Conservation (phyloP, 108 stramenopile genomes). For the Nannochloropsis gaditana region DNA sequence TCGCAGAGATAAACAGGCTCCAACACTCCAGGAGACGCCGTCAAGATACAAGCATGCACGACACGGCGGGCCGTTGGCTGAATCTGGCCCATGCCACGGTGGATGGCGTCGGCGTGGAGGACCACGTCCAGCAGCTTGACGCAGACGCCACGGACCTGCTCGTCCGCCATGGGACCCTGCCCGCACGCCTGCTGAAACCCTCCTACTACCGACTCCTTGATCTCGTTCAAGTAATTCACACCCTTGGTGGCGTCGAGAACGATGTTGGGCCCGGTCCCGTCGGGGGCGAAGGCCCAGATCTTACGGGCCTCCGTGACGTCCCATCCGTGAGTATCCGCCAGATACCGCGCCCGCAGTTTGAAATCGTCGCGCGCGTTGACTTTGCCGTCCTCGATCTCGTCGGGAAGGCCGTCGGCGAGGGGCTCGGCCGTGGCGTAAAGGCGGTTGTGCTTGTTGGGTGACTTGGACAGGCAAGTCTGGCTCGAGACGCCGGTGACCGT, state of each 20-base stretch:
- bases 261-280: slow-evolving; percentile 96
- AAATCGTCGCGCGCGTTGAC: slow-evolving; percentile 75
- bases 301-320: slow-evolving; percentile 95
- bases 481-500: slow-evolving; percentile 84
- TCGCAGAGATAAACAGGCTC: slow-evolving; percentile 98
- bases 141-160: slow-evolving; percentile 90
- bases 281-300: slow-evolving; percentile 99
- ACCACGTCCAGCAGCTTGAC: slow-evolving; percentile 99
- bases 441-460: slow-evolving; percentile 99
- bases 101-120: slow-evolving; percentile 99
- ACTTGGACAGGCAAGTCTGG: slow-evolving; percentile 93
- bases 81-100: slow-evolving; percentile 99
- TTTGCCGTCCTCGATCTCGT: slow-evolving; percentile 92
- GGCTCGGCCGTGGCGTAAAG: slow-evolving; percentile 85
- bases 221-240: slow-evolving; percentile 98
- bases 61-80: slow-evolving; percentile 99
- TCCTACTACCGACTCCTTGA: slow-evolving; percentile 98
- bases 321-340: slow-evolving; percentile 94
- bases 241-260: slow-evolving; percentile 98
- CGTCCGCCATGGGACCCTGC: slow-evolving; percentile 94
- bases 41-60: slow-evolving; percentile 87
- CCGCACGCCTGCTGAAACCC: slow-evolving; percentile 98
- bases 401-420: slow-evolving; percentile 75
- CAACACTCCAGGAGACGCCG: slow-evolving; percentile 80
- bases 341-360: slow-evolving; percentile 84